Conservation (phyloP, 2,329 filamentous ascomycete genomes). For the Fusarium nanum region DNA sequence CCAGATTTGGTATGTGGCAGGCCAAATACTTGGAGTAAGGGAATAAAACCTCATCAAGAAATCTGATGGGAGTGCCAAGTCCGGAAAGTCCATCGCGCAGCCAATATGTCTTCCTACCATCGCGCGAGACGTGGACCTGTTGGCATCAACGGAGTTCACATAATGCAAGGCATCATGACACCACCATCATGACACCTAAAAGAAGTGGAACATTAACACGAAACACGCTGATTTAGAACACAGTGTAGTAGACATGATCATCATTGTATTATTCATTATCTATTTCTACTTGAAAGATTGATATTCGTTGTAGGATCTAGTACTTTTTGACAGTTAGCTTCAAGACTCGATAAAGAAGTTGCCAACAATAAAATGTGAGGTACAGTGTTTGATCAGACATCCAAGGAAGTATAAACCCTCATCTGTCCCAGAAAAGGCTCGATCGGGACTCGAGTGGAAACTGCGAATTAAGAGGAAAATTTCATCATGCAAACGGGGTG, state of each 20-base stretch:
- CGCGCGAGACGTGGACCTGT: not conserved
- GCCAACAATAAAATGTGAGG: slow-evolving; percentile 25
- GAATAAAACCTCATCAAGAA: not conserved
- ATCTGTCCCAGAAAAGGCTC: slow-evolving; percentile 77
- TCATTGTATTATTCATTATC: not conserved
- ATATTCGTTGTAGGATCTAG: slow-evolving; percentile 3
- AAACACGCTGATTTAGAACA: not conserved
- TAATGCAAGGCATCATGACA: not conserved
- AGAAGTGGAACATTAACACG: not conserved
- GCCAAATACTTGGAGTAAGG: not conserved
- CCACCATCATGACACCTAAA: not conserved
- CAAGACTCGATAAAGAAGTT: not conserved
- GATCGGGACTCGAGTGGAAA: slow-evolving; percentile 82
- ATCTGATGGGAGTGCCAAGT: not conserved
- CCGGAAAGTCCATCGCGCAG: not conserved
- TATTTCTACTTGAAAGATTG: not conserved
- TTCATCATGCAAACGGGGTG: slow-evolving; percentile 70
- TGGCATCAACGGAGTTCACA: not conserved
- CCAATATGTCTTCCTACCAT: too few relatives aligned
- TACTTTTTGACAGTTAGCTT: slow-evolving; percentile 44
- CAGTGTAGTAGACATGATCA: not conserved
- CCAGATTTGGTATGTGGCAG: not conserved
- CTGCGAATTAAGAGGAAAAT: slow-evolving; percentile 83
- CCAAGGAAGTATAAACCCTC: slow-evolving; percentile 79
- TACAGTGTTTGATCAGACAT: slow-evolving; percentile 70